Evolutionary conservation across 2,329 filamentous ascomycete genomes (phyloP), one percentile per base, ranked within the genome.

Genomic region (Trichoderma semiorbis): DNA sequence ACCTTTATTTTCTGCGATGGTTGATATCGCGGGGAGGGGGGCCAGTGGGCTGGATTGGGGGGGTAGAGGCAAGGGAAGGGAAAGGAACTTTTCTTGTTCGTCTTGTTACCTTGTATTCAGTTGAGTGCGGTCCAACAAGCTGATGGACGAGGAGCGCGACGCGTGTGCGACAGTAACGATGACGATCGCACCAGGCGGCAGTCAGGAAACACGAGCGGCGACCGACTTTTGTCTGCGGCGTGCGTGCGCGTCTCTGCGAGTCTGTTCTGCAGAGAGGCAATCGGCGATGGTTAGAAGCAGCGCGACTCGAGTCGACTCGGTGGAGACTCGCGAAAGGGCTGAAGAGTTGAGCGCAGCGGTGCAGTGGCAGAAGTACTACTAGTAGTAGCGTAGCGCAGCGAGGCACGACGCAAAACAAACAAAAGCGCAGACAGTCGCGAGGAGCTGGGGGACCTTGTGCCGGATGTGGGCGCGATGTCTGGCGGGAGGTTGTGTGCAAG

Each of bases 381-480:
- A 58, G 55, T n/a, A 58, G 64, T 58, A 72, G 55, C 58, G 53
- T 43, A 71, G 67, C 39, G n/a, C 28, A 60, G 65, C 34, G 50
- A 57, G 61, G 58, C 67, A 70, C 62, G 69, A 67, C 50, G 36
- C 53, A 61, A 60, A 21, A 26, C 58, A 30, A 60, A 32, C 34
- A 62, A 62, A 65, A 61, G 58, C 67, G 71, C 67, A 57, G 61
- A 39, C 64, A 36, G 43, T 70, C 43, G 60, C 43, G 28, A 60
- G n/a, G n/a, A 69, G 72, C 65, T 72, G 73, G 72, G 70, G 71
- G 71, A 73, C 73, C 64, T 72, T 74, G 50, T 68, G 73, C 75
- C 72, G 74, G 72, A 72, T 73, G 74, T 73, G 74, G 72, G 74
- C 71, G 74, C 72, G 72, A 71, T 64, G 72, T 57, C 55, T 47